Base-by-base conservation (phyloP, 2,329 filamentous ascomycete genomes). In the Clarireedia monteithiana region DNA sequence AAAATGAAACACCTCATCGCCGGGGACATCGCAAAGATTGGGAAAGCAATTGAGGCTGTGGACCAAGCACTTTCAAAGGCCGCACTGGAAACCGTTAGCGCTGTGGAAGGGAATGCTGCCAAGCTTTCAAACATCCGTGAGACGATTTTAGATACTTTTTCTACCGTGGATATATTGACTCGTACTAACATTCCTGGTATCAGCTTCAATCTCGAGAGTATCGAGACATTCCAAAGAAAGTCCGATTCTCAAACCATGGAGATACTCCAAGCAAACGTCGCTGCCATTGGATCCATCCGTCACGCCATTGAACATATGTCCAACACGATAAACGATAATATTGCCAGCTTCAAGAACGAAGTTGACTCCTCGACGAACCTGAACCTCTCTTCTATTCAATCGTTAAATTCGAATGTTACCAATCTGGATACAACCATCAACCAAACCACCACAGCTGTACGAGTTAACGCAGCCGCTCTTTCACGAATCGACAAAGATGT, bases 401-500 rank as follows among this genome's bases (percentile, higher is more conserved):
- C 53, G 17, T 23, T 60, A 48, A 52, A 52, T 30, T 34, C 52
- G 23, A 51, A 58, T 45, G 51, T 60, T 6, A 50, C 39, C 17
- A 46, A 54, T 17, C 24, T 60, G 30, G 49, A 48, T 24, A 39
- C 56, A 34, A 39, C 53, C 7, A 36, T 60, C 12, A 46, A 36
- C 15, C 53, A 54, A 30, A 60, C 53, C 15, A 60, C 48, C n/a
- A 54, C 58, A 26, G 62, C 62, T 10, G 57, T 64, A 2, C 57
- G 61, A 12, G 56, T 63, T 3, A 63, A 64, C 44, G 56, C 51
- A 14, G 61, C 62, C 2, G 61, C 62, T 3, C 61, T 64, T 27
- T 59, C 62, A 2, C 58, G 62, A 38, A 59, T 64, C 34, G 62
- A 64, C 24, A 61, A 60, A 46, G 53, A 55, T 23, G 61, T 64